Evolutionary conservation across 768 basidiomycete genomes (phyloP).

Genomic region (Boletus tylopilopsis): DNA sequence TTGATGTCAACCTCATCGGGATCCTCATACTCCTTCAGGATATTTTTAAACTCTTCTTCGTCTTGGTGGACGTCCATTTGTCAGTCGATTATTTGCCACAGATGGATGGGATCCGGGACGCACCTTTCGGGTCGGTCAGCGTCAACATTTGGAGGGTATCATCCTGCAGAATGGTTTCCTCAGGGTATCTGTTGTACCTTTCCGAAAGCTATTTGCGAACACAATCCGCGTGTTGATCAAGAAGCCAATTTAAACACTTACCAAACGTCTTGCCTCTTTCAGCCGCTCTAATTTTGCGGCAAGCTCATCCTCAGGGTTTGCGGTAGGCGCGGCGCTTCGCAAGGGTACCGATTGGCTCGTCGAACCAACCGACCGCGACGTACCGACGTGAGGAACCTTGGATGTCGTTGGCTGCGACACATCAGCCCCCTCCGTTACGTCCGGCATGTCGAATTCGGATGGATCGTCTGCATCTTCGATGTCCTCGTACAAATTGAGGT

Average conservation of each 20-base stretch:
- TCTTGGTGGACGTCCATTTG: conserved; percentile 9
- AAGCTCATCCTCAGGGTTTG: conserved; percentile 10
- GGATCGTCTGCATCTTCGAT: conserved; percentile 25
- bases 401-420: conserved; percentile 5
- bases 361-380: conserved; percentile 4
- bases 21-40: conserved; percentile 20
- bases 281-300: conserved; percentile 12
- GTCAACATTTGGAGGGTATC: conserved; percentile 25
- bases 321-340: background rate
- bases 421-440: conserved; percentile 4
- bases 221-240: background rate
- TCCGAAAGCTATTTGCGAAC: conserved; percentile 16
- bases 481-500: conserved; percentile 26
- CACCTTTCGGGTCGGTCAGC: conserved; percentile 19
- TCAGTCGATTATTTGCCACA: background rate
- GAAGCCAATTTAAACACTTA: conserved; percentile 4
- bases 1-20: conserved; percentile 12
- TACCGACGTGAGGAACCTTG: conserved; percentile 3
- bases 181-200: background rate
- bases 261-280: conserved; percentile 18
- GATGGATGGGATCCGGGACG: background rate
- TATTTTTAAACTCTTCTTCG: conserved; percentile 2
- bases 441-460: conserved; percentile 16
- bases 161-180: conserved; percentile 19
- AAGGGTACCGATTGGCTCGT: background rate